Conservation (phyloP, 2,329 filamentous ascomycete genomes). For the Fusarium sp. region DNA sequence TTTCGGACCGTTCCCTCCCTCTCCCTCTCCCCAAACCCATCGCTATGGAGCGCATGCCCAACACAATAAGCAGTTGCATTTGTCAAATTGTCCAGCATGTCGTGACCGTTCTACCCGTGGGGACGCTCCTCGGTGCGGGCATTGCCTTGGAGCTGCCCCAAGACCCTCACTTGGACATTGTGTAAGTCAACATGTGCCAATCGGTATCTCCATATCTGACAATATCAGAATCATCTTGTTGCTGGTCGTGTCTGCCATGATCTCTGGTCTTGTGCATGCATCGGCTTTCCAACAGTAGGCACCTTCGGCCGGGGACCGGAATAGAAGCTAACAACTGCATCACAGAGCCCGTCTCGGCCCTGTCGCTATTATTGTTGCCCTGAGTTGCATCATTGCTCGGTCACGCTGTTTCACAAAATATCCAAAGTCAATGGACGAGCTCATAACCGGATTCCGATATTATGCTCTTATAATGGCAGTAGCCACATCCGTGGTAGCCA, state of each 20-base stretch:
- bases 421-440: constrained; percentile 7
- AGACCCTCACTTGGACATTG: constrained; percentile 20
- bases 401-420: background rate
- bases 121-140: constrained; percentile 35
- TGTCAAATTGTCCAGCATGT: constrained; percentile 13
- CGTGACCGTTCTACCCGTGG: constrained; percentile 25
- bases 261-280: constrained; percentile 28
- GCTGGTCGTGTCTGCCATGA: constrained; percentile 27
- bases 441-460: constrained; percentile 28
- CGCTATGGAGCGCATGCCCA: constrained; percentile 15
- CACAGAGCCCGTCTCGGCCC: constrained; percentile 36
- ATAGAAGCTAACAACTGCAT: constrained; percentile 31
- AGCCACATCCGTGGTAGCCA: constrained; percentile 19
- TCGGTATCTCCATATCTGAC: constrained; percentile 20
- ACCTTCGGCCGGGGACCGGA: background rate
- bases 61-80: background rate
- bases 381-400: constrained; percentile 22
- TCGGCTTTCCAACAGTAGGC: constrained; percentile 39
- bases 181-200: constrained; percentile 29
- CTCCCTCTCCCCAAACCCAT: background rate
- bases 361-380: constrained; percentile 18
- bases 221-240: constrained; percentile 26
- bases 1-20: background rate
- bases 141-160: constrained; percentile 32
- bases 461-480: constrained; percentile 22